Evolutionary conservation across 2,329 filamentous ascomycete species (phyloP), one percentile per base, ranked within the genome.

Genomic region (Sporothrix mexicana): DNA sequence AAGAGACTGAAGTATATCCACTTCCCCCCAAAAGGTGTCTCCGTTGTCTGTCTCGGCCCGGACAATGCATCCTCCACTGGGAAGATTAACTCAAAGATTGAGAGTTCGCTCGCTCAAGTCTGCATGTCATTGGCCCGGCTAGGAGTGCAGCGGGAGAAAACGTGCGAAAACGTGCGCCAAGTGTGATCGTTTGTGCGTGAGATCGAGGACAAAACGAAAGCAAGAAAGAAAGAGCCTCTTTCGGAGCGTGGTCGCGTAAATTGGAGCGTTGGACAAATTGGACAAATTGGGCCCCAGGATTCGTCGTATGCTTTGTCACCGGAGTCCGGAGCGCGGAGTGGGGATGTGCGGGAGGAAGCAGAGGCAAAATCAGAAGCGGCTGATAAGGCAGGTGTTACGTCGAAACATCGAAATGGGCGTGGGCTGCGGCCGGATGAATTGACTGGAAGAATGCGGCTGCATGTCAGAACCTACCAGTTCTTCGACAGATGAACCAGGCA

Each of bases 281-380:
- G 25, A 17, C 15, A 9, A 57, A 30, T 25, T 3, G 15, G 20
- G 25, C 30, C 25, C 20, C 43, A 51, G 45, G 25, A 20, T 17
- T 43, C 73, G 59, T 73, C 73, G 61, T 20, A 51, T 23, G 25
- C 13, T 17, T 49, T 71, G 59, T 73, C 73, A 66, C n/a, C 75
- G 75, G 75, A 74, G 72, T 76, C 74, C 75, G 74, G 72, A 73
- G 36, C 41, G 2, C 13, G 47, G 23, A 25, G 59, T 76, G 75
- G 75, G 74, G 75, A 73, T 74, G 69, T 75, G 73, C 74, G 71
- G 45, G 20, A 23, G 23, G 20, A 55, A 4, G 5, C n/a, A 3
- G n/a, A n/a, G n/a, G n/a, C n/a, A n/a, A 9, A 53, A 20, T n/a
- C 20, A 23, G 51, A 55, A 25, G 51, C 51, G 51, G 30, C 30